Conservation (phyloP, 495 filamentous ascomycete genomes). For the Lindgomyces ingoldianus region DNA sequence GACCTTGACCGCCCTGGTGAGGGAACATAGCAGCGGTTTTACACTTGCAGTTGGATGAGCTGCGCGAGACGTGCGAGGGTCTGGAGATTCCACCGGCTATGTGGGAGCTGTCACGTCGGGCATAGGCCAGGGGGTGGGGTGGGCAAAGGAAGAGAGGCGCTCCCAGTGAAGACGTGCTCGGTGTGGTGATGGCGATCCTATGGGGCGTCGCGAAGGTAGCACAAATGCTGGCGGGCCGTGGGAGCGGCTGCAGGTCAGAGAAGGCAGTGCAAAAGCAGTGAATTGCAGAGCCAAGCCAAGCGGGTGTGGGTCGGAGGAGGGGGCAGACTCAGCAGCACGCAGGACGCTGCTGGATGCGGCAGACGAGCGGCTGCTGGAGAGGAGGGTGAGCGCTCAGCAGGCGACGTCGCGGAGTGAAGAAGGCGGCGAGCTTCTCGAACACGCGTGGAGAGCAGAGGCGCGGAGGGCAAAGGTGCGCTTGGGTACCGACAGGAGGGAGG, state of each 20-base stretch:
- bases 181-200: background rate
- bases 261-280: slow-evolving; percentile 24
- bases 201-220: slow-evolving; percentile 15
- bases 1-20: slow-evolving; percentile 32
- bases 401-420: background rate
- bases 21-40: slow-evolving; percentile 29
- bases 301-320: background rate
- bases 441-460: slow-evolving; percentile 6
- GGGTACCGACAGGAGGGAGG: slow-evolving; percentile 26
- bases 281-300: slow-evolving; percentile 15
- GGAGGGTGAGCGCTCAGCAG: background rate
- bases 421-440: slow-evolving; percentile 2
- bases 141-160: background rate
- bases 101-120: background rate
- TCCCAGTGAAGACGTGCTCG: background rate
- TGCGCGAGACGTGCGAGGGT: background rate
- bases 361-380: background rate
- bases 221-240: slow-evolving; percentile 15
- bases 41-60: background rate
- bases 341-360: background rate
- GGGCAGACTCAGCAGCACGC: background rate
- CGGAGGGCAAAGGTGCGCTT: slow-evolving; percentile 20
- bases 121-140: background rate
- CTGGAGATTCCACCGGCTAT: background rate
- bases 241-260: slow-evolving; percentile 29